These are phyloP conservation scores for Prunus armeniaca DNA, from an alignment of 306 rosid species.

Conservation along the genomic window DNA sequence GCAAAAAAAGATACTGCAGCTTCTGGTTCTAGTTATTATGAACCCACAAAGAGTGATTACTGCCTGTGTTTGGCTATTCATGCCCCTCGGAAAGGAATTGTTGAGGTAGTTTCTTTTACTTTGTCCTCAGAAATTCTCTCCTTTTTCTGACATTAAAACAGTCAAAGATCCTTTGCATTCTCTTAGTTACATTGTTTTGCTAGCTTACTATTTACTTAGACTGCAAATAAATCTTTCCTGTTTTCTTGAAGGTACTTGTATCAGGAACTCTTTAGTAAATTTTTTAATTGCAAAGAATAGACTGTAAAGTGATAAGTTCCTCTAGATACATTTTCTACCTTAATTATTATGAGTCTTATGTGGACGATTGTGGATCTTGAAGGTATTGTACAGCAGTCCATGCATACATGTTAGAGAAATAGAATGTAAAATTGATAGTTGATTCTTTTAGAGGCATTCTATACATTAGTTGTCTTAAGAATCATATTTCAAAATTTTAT, in stretches of 20 bases:
- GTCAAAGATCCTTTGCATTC: background rate
- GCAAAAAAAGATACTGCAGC: slow-evolving; percentile 64
- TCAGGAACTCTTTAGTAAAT: background rate
- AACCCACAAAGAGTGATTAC: slow-evolving; percentile 84
- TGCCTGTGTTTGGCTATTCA: slow-evolving; percentile 97
- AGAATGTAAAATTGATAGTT: too few relatives aligned
- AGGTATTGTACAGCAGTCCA: too few relatives aligned
- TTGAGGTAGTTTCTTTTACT: slow-evolving; percentile 54
- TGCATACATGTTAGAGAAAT: too few relatives aligned
- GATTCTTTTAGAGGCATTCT: too few relatives aligned
- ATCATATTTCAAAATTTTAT: background rate
- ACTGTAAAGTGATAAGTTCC: background rate
- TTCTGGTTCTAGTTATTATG: slow-evolving; percentile 56
- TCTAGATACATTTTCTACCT: background rate
- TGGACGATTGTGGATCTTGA: too few relatives aligned
- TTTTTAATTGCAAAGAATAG: background rate
- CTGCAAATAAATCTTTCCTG: background rate
- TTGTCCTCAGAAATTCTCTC: background rate
- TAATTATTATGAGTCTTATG: too few relatives aligned
- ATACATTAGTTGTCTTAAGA: too few relatives aligned
- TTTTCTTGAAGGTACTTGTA: background rate
- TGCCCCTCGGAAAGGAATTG: slow-evolving; percentile 92
- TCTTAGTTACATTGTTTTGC: too few relatives aligned
- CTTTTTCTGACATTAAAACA: background rate
- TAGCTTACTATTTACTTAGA: background rate